These are phyloP conservation scores for Lathyrus tuberosus DNA, from an alignment of 306 rosid species.

Conservation along the genomic window DNA sequence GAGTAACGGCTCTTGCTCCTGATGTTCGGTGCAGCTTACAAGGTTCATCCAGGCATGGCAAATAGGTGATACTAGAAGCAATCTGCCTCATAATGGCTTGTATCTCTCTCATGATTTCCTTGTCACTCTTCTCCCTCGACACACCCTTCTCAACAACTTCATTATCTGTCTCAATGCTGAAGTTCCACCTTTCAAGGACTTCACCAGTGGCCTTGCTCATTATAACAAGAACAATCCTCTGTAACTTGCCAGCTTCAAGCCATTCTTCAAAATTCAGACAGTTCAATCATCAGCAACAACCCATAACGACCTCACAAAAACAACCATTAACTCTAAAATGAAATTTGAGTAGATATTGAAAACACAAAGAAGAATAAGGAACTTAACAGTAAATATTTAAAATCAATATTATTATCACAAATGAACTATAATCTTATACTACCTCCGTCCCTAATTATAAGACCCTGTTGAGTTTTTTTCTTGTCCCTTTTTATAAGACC, in stretches of 20 bases:
- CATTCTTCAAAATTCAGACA: conserved; percentile 60
- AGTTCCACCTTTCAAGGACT: conserved; percentile 97
- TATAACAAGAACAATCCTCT: conserved; percentile 88
- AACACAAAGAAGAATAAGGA: background rate
- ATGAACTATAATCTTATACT: too few relatives aligned
- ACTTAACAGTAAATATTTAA: background rate
- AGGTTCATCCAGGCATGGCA: conserved; percentile 95
- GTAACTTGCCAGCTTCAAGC: conserved; percentile 98
- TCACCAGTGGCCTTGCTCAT: conserved; percentile 68
- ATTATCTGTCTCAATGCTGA: conserved; percentile 89
- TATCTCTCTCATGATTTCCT: conserved; percentile 98
- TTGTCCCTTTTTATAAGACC: too few relatives aligned
- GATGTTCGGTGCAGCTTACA: conserved; percentile 52
- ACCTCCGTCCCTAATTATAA: too few relatives aligned
- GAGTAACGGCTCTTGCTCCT: background rate
- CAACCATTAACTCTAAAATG: conserved; percentile 1
- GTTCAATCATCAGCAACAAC: conserved; percentile 26
- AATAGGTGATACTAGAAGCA: conserved; percentile 96
- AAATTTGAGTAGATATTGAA: background rate
- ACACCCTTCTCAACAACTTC: conserved; percentile 82
- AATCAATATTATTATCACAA: conserved; percentile 6
- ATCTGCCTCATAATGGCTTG: conserved; percentile 99
- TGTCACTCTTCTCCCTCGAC: conserved; percentile 95
- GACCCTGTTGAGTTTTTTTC: too few relatives aligned
- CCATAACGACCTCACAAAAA: conserved; percentile 7